A percentile compares a stretch with the other conserved stretches of the same genome.
phyloP scores from a whole-genome alignment of 345 rosid species.

The sweet orange (Citrus sinensis) region DNA sequence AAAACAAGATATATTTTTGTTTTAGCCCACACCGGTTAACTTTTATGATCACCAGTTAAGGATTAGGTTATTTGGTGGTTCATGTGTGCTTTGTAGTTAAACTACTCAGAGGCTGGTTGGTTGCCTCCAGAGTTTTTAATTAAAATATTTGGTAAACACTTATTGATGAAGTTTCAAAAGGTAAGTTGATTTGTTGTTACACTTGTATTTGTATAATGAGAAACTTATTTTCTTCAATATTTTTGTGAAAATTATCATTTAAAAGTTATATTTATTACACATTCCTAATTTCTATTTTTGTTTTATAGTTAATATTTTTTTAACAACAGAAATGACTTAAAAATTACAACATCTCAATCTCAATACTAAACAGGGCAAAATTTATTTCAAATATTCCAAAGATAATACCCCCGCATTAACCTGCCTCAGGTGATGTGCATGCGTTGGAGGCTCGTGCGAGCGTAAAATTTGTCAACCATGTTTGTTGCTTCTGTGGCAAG shows the following conservation, averaged over 20 bases:
- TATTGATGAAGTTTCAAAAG: too few species aligned
- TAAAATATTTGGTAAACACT: fast-evolving
- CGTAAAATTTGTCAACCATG: not conserved
- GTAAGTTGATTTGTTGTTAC: too few species aligned
- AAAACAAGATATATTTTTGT: not conserved
- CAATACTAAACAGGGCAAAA: fast-evolving
- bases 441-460: not conserved
- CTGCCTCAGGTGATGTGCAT: too few species aligned
- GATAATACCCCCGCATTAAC: too few species aligned
- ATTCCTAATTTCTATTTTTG: too few species aligned
- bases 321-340: too few species aligned
- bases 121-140: not conserved
- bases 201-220: too few species aligned
- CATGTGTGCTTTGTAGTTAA: not conserved
- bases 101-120: not conserved
- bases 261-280: fast-evolving
- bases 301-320: too few species aligned
- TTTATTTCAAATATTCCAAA: too few species aligned
- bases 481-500: not conserved
- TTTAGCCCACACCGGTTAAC: not conserved
- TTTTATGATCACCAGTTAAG: too few species aligned
- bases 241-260: too few species aligned
- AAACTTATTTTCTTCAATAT: too few species aligned
- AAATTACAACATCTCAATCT: fast-evolving
- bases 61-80: not conserved